Base-by-base conservation (phyloP, 495 filamentous ascomycete species). In the Articulospora tetracladia region DNA sequence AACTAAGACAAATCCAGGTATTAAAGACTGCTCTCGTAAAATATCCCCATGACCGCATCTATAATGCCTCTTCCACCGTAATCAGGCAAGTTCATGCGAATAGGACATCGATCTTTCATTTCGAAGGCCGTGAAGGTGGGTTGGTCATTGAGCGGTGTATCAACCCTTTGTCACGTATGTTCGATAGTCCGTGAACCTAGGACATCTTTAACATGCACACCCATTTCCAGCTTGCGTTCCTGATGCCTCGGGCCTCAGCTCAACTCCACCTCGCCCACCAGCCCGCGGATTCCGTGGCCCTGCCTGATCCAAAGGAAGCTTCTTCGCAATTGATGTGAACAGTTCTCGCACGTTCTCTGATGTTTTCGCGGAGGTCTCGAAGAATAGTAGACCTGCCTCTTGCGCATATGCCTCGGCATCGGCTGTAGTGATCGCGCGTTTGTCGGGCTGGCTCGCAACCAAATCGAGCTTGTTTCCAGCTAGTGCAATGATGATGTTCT, bases 301-400 rank as follows among this genome's bases (percentile, higher is more conserved):
- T 51, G 86, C 93, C 72, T 97, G 94, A 64, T 98, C 94, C 59
- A 98, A 85, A 26, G 94, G 94, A 58, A 98, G 78, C 74, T 96
- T 97, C 88, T 89, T 93, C 36, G 94, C 94, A 65, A 98, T 98
- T 19, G 91, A 91, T n/a, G 93, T 97, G 76, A 98, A 98, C 32
- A 98, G 77, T 61, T 98, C 93, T 66, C 87, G 82, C 46, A 98
- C 94, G 69, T 98, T 98, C 71, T 93, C 92, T 26, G 91, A 87
- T 22, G 94, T 95, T 79, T 98, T 98, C 48, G 94, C 94, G 47
- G 91, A 96, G 4, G 94, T 98, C 73, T 98, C 94, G 68, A 98
- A 98, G 78, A 98, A 98, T 12, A 98, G 79, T 17, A 98, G 79
- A 46, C 89, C 91, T 20, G 94, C 91, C 77, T 98, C 94, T 57